Conservation (phyloP, 2,329 filamentous ascomycete genomes). For the Xylaria sp. region DNA sequence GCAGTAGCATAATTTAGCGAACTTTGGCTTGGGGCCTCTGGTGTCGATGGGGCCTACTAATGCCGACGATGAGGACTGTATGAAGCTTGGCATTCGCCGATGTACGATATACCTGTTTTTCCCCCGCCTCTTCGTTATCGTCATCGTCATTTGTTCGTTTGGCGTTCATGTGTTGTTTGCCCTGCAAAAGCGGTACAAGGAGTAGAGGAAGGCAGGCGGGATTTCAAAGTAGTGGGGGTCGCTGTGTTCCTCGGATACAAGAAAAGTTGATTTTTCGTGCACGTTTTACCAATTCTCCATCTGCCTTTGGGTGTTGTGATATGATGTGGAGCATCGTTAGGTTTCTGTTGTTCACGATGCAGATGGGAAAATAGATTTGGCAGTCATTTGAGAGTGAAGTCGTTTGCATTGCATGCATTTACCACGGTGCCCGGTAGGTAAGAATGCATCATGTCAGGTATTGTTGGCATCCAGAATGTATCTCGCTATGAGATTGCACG, state of each 20-base stretch:
- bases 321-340: background rate
- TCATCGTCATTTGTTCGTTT: constrained; percentile 10
- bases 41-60: constrained; percentile 30
- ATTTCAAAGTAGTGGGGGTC: constrained; percentile 18
- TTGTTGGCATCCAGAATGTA: no score
- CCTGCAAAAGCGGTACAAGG: constrained; percentile 38
- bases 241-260: constrained; percentile 17
- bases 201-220: constrained; percentile 37
- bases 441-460: no score
- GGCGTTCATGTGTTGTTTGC: constrained; percentile 33
- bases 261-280: constrained; percentile 24
- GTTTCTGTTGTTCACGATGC: background rate
- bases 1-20: constrained; percentile 25
- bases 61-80: constrained; percentile 38
- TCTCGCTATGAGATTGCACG: no score
- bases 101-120: constrained; percentile 40
- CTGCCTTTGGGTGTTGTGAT: background rate
- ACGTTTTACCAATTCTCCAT: background rate
- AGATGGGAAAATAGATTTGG: background rate
- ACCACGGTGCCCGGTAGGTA: no score
- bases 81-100: constrained; percentile 32
- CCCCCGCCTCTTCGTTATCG: constrained; percentile 6
- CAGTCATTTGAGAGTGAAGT: no score
- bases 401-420: no score
- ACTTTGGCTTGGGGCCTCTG: constrained; percentile 12